Base-by-base conservation (phyloP, 1,284 basidiomycete genomes). In the Trichosporon sp. region DNA sequence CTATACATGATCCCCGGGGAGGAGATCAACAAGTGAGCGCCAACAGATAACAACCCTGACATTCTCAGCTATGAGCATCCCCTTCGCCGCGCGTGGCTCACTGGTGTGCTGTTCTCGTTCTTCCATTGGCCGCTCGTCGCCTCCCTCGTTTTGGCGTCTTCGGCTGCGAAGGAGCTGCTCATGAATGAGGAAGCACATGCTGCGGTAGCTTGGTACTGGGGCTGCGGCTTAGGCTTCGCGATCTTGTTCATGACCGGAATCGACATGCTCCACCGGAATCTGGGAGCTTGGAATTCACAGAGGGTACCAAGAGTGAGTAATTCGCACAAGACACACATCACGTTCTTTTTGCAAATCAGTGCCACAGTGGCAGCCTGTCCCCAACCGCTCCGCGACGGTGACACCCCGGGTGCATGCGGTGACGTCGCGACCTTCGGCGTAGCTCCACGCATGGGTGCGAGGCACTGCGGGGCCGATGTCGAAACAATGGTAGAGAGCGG, bases 91-190 rank as follows among this genome's bases (percentile, higher is more conserved):
- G 77, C 77, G 58, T 81, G 74, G 79, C 60, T 80, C 56, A 70
- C 78, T 0, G 78, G 74, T 8, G 66, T 75, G n/a, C 56, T 71
- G n/a, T 81, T 78, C 67, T 73, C 75, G 25, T 69, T 73, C 59
- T 67, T 81, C 11, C 80, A 81, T 62, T 77, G 78, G 65, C 80
- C 80, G 3, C 71, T 81, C 3, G 76, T 77, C 65, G 76, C 78
- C 34, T 58, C 73, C 4, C 75, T 81, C 7, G 71, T 81, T 10
- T 72, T 81, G 7, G 77, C 78, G 1, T 78, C 78, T 3, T 75
- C 80, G 1, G 77, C 79, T 2, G 72, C 75, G 29, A 73, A 71
- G 10, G 64, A 71, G 21, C 75, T 81, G 65, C 34, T 60, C 23
- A 19, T 10, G 2, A 13, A 59, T 19, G 52, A 58, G 29, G 25